Percentiles rank a stretch among this genome's conserved stretches.
Conservation (phyloP, 2,329 filamentous ascomycete species). For the Paracamarosporium sp. region DNA sequence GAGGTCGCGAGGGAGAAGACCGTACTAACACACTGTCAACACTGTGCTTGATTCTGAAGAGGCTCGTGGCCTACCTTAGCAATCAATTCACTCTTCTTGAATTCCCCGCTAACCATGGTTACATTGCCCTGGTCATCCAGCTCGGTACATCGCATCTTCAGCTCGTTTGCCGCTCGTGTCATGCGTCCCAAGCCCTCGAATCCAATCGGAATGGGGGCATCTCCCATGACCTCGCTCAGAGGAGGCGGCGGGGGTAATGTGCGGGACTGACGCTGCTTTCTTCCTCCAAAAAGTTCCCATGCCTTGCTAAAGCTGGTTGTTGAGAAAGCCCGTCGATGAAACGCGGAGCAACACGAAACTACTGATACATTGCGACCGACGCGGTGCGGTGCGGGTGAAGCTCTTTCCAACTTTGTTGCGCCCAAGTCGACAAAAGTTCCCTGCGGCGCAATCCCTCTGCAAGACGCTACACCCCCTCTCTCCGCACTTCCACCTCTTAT, state of each 20-base stretch:
- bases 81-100: conserved; percentile 96
- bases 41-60: not conserved
- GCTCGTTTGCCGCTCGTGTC: conserved; percentile 81
- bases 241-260: conserved; percentile 64
- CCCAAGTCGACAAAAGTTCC: conserved; percentile 5
- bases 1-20: conserved; percentile 88
- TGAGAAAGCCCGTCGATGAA: conserved; percentile 5
- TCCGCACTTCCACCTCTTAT: conserved; percentile 4
- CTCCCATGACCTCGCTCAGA: conserved; percentile 61
- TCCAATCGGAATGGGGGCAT: conserved; percentile 48
- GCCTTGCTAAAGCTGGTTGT: conserved; percentile 18
- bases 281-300: conserved; percentile 34
- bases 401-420: not conserved
- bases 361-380: not conserved
- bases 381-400: not conserved
- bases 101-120: conserved; percentile 91
- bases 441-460: conserved; percentile 13
- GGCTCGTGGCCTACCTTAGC: conserved; percentile 69
- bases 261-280: conserved; percentile 49
- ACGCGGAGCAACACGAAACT: not conserved
- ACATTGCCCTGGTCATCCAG: conserved; percentile 92
- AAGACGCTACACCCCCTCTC: not conserved
- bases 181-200: conserved; percentile 67
- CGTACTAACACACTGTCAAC: conserved; percentile 67
- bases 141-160: conserved; percentile 90